phyloP scores from a whole-genome alignment of 495 filamentous ascomycete genomes.

The Penicillium waksmanii region DNA sequence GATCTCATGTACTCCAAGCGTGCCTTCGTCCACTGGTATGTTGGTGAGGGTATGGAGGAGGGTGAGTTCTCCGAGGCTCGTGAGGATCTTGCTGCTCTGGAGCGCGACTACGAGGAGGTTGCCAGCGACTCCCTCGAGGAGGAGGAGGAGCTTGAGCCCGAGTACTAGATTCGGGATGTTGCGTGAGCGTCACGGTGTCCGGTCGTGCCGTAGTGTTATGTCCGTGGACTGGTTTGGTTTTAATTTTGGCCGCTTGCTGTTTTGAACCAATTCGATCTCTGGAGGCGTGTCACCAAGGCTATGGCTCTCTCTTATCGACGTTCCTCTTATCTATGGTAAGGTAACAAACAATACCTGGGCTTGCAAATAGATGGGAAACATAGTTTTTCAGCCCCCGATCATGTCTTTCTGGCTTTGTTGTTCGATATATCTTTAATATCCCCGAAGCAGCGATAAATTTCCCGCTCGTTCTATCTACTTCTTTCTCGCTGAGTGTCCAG shows the following conservation, averaged over 20 bases:
- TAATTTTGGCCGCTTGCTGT: slow-evolving; percentile 25
- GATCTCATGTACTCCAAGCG: slow-evolving; percentile 99
- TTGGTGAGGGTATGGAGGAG: slow-evolving; percentile 99
- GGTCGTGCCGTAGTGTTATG: too few species aligned
- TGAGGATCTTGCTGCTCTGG: slow-evolving; percentile 95
- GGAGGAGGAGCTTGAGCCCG: slow-evolving; percentile 86
- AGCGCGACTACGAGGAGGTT: slow-evolving; percentile 99
- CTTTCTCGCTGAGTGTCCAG: slow-evolving; percentile 1
- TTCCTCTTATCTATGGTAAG: slow-evolving; percentile 25
- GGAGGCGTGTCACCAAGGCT: slow-evolving; percentile 6
- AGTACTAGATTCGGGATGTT: slow-evolving; percentile 74
- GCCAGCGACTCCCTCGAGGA: slow-evolving; percentile 92
- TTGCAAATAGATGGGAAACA: slow-evolving; percentile 50
- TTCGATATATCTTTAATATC: slow-evolving; percentile 56
- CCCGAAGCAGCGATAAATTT: slow-evolving; percentile 50
- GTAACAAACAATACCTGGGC: slow-evolving; percentile 18
- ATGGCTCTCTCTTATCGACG: slow-evolving; percentile 12
- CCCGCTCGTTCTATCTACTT: slow-evolving; percentile 39
- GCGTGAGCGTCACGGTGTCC: slow-evolving; percentile 26
- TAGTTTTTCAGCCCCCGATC: slow-evolving; percentile 48
- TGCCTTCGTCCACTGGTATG: slow-evolving; percentile 99
- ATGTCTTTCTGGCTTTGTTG: slow-evolving; percentile 45
- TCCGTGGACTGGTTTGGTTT: slow-evolving; percentile 17
- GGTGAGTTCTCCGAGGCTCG: slow-evolving; percentile 99
- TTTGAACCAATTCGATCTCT: slow-evolving; percentile 32